Evolutionary conservation across 495 filamentous ascomycete species (phyloP).

Genomic region (Amphirosellinia nigrospora): DNA sequence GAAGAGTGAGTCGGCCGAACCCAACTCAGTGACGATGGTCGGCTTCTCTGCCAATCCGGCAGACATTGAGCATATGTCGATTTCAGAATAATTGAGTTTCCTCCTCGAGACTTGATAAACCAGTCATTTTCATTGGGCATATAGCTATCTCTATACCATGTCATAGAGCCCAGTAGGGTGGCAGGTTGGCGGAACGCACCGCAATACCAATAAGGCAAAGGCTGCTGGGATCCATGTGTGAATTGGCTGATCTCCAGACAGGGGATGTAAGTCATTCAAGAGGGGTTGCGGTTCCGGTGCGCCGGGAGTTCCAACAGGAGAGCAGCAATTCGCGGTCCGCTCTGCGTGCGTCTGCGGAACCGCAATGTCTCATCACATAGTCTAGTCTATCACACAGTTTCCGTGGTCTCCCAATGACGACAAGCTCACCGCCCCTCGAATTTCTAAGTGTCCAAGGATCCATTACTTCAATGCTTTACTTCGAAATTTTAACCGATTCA

Average conservation of each 20-base stretch:
- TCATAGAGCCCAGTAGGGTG: too few relatives aligned
- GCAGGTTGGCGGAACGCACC: too few relatives aligned
- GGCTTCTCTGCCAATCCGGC: too few relatives aligned
- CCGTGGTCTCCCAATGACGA: background rate
- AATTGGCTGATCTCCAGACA: background rate
- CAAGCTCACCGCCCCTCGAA: background rate
- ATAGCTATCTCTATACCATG: too few relatives aligned
- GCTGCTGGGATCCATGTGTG: too few relatives aligned
- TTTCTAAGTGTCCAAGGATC: too few relatives aligned
- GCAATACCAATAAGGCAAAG: too few relatives aligned
- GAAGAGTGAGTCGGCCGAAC: background rate
- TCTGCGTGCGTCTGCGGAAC: constrained; percentile 1
- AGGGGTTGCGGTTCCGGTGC: constrained; percentile 12
- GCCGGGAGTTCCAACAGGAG: background rate
- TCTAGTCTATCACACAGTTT: background rate
- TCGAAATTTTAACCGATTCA: background rate
- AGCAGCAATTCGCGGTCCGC: background rate
- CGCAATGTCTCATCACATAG: background rate
- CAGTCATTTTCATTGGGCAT: too few relatives aligned
- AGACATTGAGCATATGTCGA: too few relatives aligned
- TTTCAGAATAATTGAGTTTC: too few relatives aligned
- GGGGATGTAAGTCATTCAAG: background rate
- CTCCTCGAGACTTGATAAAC: too few relatives aligned
- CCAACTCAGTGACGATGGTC: background rate
- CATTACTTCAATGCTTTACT: background rate